Percentiles rank a stretch among this genome's conserved stretches.
Conservation (phyloP, 1,284 basidiomycete species). For the Trichosporon sp. region DNA sequence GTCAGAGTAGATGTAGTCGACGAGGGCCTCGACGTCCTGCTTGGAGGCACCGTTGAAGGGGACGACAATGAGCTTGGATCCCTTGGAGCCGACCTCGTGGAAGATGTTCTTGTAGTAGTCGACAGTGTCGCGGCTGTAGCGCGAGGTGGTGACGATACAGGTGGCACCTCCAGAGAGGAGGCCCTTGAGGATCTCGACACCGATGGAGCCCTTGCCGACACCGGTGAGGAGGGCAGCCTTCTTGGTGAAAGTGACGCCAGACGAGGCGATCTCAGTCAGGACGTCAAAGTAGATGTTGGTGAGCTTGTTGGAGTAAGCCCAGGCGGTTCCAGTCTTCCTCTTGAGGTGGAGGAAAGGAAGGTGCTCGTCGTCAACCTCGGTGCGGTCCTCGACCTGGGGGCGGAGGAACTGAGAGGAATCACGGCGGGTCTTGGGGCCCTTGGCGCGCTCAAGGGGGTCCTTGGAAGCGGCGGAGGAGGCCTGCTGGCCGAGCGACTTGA, state of each 20-base stretch:
- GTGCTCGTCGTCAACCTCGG: conserved; percentile 80
- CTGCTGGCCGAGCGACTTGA: conserved; percentile 64
- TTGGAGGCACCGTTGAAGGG: conserved; percentile 96
- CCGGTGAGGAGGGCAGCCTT: conserved; percentile 97
- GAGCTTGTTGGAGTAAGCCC: conserved; percentile 96
- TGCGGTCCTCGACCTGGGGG: conserved; percentile 66
- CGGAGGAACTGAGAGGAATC: conserved; percentile 92
- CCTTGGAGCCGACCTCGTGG: conserved; percentile 90
- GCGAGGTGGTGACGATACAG: conserved; percentile 94
- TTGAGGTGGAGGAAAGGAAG: conserved; percentile 93
- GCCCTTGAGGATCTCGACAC: conserved; percentile 94
- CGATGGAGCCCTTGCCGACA: conserved; percentile 95
- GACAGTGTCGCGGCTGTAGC: conserved; percentile 87
- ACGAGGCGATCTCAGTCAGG: conserved; percentile 94
- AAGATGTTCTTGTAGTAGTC: conserved; percentile 99
- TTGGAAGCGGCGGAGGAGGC: conserved; percentile 48
- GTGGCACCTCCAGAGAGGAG: conserved; percentile 92
- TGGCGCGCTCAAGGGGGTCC: conserved; percentile 31
- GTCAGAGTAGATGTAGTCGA: conserved; percentile 96
- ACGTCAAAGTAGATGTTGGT: conserved; percentile 88
- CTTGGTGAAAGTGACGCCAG: conserved; percentile 95
- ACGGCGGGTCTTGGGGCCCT: conserved; percentile 57
- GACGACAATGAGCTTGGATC: conserved; percentile 91
- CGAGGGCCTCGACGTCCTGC: conserved; percentile 93
- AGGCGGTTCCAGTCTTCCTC: conserved; percentile 90